phyloP scores from a whole-genome alignment of 306 rosid genomes.

The Phaseolus lunatus region DNA sequence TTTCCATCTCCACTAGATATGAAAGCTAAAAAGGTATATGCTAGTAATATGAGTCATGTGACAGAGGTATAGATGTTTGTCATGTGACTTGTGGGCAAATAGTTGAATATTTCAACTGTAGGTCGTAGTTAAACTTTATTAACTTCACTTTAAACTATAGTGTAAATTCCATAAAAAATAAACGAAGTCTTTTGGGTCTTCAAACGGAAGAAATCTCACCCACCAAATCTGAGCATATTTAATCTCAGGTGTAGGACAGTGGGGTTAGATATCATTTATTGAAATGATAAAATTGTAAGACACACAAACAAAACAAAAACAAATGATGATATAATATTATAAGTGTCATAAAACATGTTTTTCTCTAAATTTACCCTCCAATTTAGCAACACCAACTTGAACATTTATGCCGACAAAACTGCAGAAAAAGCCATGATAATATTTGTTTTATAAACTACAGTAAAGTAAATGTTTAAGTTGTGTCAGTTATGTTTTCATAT shows the following conservation, averaged over 20 bases:
- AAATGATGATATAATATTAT: background rate
- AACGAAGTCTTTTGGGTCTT: background rate
- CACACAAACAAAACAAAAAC: background rate
- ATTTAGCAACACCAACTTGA: background rate
- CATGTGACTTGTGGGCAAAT: background rate
- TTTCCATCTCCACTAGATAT: too few species aligned
- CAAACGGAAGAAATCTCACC: background rate
- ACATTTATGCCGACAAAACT: background rate
- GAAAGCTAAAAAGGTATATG: background rate
- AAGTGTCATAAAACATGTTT: background rate
- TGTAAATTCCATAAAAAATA: too few species aligned
- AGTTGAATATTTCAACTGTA: too few species aligned
- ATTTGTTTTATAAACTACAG: background rate
- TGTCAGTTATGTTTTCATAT: slow-evolving; percentile 5
- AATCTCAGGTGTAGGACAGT: background rate
- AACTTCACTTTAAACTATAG: too few species aligned
- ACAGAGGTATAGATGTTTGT: background rate
- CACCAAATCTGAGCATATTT: background rate
- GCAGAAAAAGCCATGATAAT: background rate
- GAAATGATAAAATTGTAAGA: background rate
- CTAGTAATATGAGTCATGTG: background rate
- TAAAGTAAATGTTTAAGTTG: background rate
- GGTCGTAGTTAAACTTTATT: too few species aligned
- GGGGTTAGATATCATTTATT: background rate
- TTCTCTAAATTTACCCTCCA: background rate